phyloP scores from a whole-genome alignment of 2,329 filamentous ascomycete genomes.

The Colletotrichum zoysiae region DNA sequence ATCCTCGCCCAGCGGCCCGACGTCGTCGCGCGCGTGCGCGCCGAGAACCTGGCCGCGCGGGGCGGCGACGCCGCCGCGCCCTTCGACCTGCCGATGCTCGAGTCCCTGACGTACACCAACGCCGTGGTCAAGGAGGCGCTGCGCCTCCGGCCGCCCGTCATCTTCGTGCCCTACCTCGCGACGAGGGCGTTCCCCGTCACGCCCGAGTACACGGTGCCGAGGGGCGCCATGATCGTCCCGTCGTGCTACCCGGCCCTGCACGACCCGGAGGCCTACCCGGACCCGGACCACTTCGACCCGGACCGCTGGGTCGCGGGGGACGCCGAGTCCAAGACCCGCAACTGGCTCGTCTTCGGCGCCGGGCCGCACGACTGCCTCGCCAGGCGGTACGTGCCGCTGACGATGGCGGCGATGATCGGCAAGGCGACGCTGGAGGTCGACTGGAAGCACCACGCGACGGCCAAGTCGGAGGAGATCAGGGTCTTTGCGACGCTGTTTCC shows the following conservation, averaged over 20 bases:
- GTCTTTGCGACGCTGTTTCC: constrained; percentile 64
- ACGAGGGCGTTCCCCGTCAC: constrained; percentile 62
- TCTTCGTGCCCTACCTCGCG: constrained; percentile 65
- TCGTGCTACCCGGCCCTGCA: constrained; percentile 66
- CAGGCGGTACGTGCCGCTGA: constrained; percentile 61
- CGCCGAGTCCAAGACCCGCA: constrained; percentile 63
- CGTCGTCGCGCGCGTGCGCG: constrained; percentile 58
- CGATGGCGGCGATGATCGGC: constrained; percentile 65
- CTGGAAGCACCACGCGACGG: constrained; percentile 63
- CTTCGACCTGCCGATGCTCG: constrained; percentile 60
- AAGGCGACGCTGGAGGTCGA: constrained; percentile 64
- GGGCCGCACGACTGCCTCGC: constrained; percentile 65
- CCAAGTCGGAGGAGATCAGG: constrained; percentile 61
- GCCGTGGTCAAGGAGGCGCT: constrained; percentile 67
- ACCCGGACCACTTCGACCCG: constrained; percentile 62
- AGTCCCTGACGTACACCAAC: constrained; percentile 63
- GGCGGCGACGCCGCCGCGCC: constrained; percentile 56
- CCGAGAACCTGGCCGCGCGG: constrained; percentile 60
- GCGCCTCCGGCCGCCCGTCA: constrained; percentile 64
- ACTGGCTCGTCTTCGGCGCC: constrained; percentile 66
- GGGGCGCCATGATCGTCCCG: constrained; percentile 62
- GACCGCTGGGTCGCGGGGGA: constrained; percentile 66
- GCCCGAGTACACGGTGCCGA: constrained; percentile 61
- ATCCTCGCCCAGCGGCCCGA: constrained; percentile 64
- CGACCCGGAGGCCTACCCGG: constrained; percentile 60